Conservation (phyloP, 768 basidiomycete genomes). For the Strobilomyces dryophilus region DNA sequence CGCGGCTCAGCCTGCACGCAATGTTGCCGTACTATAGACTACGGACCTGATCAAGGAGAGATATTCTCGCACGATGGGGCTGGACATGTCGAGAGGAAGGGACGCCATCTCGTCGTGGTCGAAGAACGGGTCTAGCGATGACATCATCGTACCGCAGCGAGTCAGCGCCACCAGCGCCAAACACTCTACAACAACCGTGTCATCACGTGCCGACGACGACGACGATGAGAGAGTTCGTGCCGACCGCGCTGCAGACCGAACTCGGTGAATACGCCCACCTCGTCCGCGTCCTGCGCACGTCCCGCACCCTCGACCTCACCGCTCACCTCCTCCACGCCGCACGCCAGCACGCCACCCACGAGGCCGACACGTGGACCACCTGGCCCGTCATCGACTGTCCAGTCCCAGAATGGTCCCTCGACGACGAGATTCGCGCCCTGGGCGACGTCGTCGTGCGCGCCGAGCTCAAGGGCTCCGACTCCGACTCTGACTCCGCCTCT, state of each 20-base stretch:
- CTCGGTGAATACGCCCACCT: slow-evolving; percentile 65
- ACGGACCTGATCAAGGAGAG: slow-evolving; percentile 57
- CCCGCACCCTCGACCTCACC: slow-evolving; percentile 53
- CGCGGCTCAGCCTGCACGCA: not conserved
- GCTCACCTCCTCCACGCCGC: slow-evolving; percentile 40
- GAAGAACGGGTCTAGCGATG: not conserved
- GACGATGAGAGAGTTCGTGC: slow-evolving; percentile 33
- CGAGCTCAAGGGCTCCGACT: not conserved
- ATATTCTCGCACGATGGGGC: slow-evolving; percentile 63
- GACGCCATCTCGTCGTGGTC: slow-evolving; percentile 40
- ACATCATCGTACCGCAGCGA: slow-evolving; percentile 9
- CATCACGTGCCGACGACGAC: not conserved
- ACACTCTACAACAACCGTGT: slow-evolving; percentile 6
- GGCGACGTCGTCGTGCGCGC: slow-evolving; percentile 35
- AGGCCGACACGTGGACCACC: slow-evolving; percentile 58
- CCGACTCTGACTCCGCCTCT: slow-evolving; percentile 19
- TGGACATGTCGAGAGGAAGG: slow-evolving; percentile 53
- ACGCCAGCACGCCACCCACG: slow-evolving; percentile 5
- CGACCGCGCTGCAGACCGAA: slow-evolving; percentile 56
- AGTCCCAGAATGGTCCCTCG: slow-evolving; percentile 64
- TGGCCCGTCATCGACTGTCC: slow-evolving; percentile 75
- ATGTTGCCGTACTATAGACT: not conserved
- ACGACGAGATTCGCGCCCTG: slow-evolving; percentile 61
- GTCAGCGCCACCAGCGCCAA: not conserved
- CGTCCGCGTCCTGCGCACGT: slow-evolving; percentile 59